Base-by-base conservation (phyloP, 768 basidiomycete genomes). In the Crucibulum laeve region DNA sequence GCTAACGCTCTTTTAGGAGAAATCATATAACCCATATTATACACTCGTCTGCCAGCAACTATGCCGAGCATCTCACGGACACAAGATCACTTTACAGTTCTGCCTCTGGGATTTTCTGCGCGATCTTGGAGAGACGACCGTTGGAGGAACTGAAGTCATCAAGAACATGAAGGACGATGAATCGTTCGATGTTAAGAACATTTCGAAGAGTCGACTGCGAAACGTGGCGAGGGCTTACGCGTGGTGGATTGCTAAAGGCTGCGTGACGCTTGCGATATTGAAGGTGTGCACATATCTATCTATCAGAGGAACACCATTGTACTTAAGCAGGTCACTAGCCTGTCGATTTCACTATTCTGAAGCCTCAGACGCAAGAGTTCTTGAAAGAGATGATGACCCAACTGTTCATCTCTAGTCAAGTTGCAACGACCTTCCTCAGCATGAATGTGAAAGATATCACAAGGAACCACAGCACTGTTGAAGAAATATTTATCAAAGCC, bases 71-170 rank as follows among this genome's bases (percentile, higher is more conserved):
- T 83, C 91, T 0, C 91, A 95, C 58, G 79, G 86, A 4, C 84
- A 92, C 70, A 89, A 81, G 55, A 86, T 97, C 53, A 97, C 96
- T 1, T 69, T 97, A 17, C 96, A 97, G 56, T 98, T 90, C 61
- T 90, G 84, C 53, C 66, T 98, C 4, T 99, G 96, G 96, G 96
- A 99, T 59, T 94, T 98, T 59, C 65, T 98, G 22, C 85, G 95
- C 6, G 90, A 90, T 47, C 69, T 98, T 34, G 95, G 92, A 10
- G 91, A 96, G 63, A 76, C 71, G 7, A 76, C 66, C 23, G 88
- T 93, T 25, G 91, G 91, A 2, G 91, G 91, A 5, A 76, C 76
- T 0, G 87, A 85, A 56, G 67, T 91, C 28, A 71, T 89, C 54
- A 88, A 87, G 59, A 79, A 73, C 46, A 69, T 75, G n/a, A 69